Evolutionary conservation across 2,329 filamentous ascomycete genomes (phyloP).

Genomic region (Beauveria sp.): DNA sequence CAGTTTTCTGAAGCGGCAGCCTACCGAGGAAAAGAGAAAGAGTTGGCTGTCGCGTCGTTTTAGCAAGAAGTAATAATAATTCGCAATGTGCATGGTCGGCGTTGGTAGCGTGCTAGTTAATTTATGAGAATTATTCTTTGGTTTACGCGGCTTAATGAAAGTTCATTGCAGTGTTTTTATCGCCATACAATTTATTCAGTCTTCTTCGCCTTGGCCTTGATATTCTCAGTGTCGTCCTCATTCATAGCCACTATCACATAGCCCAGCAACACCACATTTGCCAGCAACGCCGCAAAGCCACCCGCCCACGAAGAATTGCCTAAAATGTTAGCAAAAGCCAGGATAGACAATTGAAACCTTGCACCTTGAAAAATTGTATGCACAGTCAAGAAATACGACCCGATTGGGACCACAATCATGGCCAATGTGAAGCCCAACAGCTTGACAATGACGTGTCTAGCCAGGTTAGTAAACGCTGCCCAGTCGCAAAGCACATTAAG

Average conservation of each 20-base stretch:
- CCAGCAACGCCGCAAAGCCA: conserved; percentile 75
- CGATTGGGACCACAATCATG: conserved; percentile 83
- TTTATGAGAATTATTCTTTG: conserved; percentile 10
- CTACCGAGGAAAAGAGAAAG: conserved; percentile 63
- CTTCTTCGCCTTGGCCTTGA: conserved; percentile 38
- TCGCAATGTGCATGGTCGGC: conserved; percentile 20
- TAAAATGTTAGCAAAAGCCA: conserved; percentile 27
- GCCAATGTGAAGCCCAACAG: conserved; percentile 83
- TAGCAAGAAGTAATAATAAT: conserved; percentile 46
- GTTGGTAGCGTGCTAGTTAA: conserved; percentile 19
- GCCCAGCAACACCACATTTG: conserved; percentile 83
- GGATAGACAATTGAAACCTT: conserved; percentile 14
- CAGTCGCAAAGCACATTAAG: conserved; percentile 3
- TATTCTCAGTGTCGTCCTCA: conserved; percentile 59
- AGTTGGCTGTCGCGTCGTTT: conserved; percentile 84
- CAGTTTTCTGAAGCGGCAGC: conserved; percentile 21
- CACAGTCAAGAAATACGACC: conserved; percentile 78
- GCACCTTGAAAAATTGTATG: conserved; percentile 70
- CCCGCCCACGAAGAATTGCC: conserved; percentile 87
- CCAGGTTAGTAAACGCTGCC: conserved; percentile 8
- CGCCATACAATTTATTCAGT: conserved; percentile 28
- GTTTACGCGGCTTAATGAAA: background rate
- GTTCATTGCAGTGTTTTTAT: background rate
- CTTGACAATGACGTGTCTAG: conserved; percentile 78
- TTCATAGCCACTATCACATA: conserved; percentile 89